These are phyloP conservation scores for Candida palmyrensis DNA, from an alignment of 805 yeast genomes.

Conservation along the genomic window DNA sequence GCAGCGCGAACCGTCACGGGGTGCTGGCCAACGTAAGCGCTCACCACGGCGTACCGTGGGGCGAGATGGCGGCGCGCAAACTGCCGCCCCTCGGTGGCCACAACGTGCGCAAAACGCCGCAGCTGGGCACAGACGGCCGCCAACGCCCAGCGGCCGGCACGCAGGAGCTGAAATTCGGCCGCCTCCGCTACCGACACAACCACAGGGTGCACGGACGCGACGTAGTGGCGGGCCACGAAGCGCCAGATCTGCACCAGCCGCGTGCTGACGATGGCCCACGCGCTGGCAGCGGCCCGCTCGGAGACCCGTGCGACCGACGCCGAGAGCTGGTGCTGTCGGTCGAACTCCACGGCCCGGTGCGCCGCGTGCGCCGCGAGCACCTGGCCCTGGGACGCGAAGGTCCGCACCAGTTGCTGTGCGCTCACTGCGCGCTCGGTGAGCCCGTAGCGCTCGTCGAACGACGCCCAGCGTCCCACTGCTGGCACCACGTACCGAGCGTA, in stretches of 20 bases:
- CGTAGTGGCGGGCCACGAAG: neutral
- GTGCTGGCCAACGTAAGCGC: neutral
- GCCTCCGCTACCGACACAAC: neutral
- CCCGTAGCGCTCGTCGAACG: neutral
- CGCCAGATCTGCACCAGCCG: too few relatives aligned
- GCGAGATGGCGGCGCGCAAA: neutral
- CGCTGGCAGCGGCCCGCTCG: neutral
- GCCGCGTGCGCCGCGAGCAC: neutral
- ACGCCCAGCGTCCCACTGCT: conserved; percentile 1
- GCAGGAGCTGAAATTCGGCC: neutral
- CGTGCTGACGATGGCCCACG: too few relatives aligned
- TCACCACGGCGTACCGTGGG: conserved; percentile 1
- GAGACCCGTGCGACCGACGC: neutral
- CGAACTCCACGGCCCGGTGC: neutral
- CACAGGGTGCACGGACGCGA: neutral
- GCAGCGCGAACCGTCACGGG: neutral
- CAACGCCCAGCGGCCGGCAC: too few relatives aligned
- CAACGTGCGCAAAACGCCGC: too few relatives aligned
- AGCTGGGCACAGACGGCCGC: too few relatives aligned
- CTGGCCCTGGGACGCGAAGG: neutral
- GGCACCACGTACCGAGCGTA: neutral
- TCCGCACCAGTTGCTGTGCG: too few relatives aligned
- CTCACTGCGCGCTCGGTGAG: neutral
- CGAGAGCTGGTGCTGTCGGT: neutral
- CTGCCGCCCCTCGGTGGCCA: too few relatives aligned